Conservation (phyloP, 352 stramenopile species). For the Plasmopara halstedii region DNA sequence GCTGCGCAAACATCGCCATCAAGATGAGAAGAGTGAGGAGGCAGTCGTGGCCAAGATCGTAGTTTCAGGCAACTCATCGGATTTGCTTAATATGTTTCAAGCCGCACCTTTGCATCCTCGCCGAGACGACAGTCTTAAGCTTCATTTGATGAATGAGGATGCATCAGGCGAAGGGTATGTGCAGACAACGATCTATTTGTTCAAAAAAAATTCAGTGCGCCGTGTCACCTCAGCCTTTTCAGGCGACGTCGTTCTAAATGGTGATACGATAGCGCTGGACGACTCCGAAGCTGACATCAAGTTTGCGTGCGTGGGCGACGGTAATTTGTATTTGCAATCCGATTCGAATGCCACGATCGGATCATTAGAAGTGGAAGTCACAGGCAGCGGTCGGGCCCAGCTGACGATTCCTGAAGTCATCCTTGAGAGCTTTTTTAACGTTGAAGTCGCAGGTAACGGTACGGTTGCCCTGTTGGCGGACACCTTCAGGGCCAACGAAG, state of each 20-base stretch:
- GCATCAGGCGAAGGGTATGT: constrained; percentile 37
- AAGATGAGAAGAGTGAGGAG: constrained; percentile 14
- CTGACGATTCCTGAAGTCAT: constrained; percentile 21
- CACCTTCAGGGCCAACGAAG: constrained; percentile 12
- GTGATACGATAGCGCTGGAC: constrained; percentile 33
- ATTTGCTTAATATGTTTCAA: constrained; percentile 43
- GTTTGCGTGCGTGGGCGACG: constrained; percentile 28
- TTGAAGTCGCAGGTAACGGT: constrained; percentile 36
- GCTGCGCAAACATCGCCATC: constrained; percentile 27
- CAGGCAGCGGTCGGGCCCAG: constrained; percentile 25
- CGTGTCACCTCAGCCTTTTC: constrained; percentile 30
- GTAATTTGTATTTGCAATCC: constrained; percentile 36
- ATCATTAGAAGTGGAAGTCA: constrained; percentile 30
- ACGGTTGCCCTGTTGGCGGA: constrained; percentile 26
- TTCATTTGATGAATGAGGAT: constrained; percentile 51
- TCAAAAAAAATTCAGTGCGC: constrained; percentile 35
- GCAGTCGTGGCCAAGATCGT: constrained; percentile 40
- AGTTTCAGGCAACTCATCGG: constrained; percentile 47
- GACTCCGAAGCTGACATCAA: constrained; percentile 32
- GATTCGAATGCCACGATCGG: constrained; percentile 16
- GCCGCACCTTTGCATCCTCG: constrained; percentile 28
- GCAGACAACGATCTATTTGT: constrained; percentile 47
- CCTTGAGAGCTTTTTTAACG: constrained; percentile 19
- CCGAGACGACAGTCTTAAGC: constrained; percentile 35
- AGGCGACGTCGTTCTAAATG: constrained; percentile 34